Evolutionary conservation across 2,329 filamentous ascomycete species (phyloP).

Genomic region (Amauroascus niger): DNA sequence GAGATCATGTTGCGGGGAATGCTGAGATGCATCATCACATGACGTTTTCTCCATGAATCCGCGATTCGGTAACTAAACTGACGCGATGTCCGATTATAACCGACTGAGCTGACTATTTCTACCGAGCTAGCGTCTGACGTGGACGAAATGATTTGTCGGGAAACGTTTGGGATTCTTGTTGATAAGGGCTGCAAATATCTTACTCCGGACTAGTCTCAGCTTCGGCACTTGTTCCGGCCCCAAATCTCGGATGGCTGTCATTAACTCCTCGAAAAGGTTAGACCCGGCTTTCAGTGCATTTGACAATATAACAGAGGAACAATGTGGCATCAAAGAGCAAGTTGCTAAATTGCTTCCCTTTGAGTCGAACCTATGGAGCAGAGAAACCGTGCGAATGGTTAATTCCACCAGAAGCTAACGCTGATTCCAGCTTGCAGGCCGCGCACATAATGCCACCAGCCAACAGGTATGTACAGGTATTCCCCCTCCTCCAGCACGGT

Average conservation of each 20-base stretch:
- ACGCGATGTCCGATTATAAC: not conserved
- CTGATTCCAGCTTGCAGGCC: constrained; percentile 81
- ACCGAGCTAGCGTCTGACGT: not conserved
- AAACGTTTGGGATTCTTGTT: not conserved
- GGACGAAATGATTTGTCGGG: not conserved
- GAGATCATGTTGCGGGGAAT: not conserved
- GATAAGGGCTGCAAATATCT: not conserved
- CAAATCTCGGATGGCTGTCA: not conserved
- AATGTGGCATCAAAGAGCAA: not conserved
- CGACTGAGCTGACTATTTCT: not conserved
- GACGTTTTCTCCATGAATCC: not conserved
- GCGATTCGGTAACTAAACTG: not conserved
- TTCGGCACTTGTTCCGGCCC: not conserved
- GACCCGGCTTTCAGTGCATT: not conserved
- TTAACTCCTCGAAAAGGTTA: not conserved
- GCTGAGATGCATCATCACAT: not conserved
- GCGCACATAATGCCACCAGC: constrained; percentile 97
- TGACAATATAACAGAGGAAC: not conserved
- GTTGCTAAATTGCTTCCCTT: not conserved
- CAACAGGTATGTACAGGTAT: constrained; percentile 76
- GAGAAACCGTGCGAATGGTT: constrained; percentile 13
- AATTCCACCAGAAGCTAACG: constrained; percentile 94
- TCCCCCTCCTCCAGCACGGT: constrained; percentile 70
- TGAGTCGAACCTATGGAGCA: not conserved
- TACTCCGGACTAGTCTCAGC: not conserved